Evolutionary conservation across 1,284 basidiomycete genomes (phyloP).

Genomic region (Mycena citricolor): DNA sequence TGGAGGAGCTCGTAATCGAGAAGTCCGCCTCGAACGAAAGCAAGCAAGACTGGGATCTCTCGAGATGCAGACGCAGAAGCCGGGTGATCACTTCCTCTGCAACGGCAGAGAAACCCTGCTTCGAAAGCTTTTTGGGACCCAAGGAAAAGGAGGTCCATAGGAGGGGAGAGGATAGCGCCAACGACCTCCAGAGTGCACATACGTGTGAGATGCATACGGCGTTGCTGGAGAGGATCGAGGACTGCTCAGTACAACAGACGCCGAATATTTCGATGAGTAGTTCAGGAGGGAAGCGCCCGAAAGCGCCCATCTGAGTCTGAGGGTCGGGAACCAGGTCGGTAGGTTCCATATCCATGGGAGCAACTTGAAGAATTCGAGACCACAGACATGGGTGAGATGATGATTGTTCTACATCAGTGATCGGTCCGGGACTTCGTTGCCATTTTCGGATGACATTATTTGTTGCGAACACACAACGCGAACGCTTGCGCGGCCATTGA

Average conservation of each 20-base stretch:
- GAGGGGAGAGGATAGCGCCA: conserved; percentile 5
- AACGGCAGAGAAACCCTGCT: too few species aligned
- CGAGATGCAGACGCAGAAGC: conserved; percentile 14
- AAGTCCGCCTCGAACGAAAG: conserved; percentile 13
- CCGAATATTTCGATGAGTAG: conserved; percentile 13
- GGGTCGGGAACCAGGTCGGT: too few species aligned
- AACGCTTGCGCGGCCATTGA: conserved; percentile 9
- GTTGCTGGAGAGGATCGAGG: conserved; percentile 5
- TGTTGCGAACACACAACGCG: conserved; percentile 11
- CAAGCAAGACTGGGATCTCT: conserved; percentile 3
- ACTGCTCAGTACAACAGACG: conserved; percentile 2
- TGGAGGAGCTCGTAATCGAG: background rate
- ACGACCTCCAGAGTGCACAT: background rate
- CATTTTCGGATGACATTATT: background rate
- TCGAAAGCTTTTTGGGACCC: too few species aligned
- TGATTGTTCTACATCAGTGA: too few species aligned
- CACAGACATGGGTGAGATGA: background rate
- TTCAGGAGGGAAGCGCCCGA: conserved; percentile 10
- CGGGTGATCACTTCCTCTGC: background rate
- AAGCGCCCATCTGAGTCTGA: too few species aligned
- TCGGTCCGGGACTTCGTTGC: background rate
- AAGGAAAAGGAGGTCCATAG: conserved; percentile 20
- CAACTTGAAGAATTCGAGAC: too few species aligned
- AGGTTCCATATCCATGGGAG: too few species aligned
- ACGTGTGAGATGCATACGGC: conserved; percentile 6